Conservation (phyloP, 2,329 filamentous ascomycete genomes). For the Talaromyces sp. region DNA sequence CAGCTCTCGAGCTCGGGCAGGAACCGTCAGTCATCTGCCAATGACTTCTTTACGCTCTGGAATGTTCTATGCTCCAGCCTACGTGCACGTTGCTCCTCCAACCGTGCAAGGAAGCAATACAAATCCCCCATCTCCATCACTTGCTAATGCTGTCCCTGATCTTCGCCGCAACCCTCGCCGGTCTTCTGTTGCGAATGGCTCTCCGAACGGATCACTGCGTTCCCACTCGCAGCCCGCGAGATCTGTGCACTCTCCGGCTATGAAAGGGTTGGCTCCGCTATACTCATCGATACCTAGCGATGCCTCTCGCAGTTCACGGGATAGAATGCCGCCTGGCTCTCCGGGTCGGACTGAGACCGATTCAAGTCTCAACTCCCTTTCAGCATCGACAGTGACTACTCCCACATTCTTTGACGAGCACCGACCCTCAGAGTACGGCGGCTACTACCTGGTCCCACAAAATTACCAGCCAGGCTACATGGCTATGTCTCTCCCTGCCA, state of each 20-base stretch:
- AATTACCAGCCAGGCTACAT: constrained; percentile 38
- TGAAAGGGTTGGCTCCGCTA: constrained; percentile 29
- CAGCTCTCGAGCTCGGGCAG: constrained; percentile 32
- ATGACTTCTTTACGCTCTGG: constrained; percentile 30
- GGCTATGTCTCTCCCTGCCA: constrained; percentile 33
- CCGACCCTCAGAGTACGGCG: constrained; percentile 40
- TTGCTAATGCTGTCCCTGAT: constrained; percentile 37
- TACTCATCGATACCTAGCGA: constrained; percentile 30
- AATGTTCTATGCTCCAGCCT: constrained; percentile 32
- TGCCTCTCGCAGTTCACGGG: constrained; percentile 26
- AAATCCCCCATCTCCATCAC: constrained; percentile 44
- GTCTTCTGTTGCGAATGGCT: constrained; percentile 40
- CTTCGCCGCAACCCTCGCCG: constrained; percentile 42
- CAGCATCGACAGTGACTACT: constrained; percentile 20
- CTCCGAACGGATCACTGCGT: constrained; percentile 38
- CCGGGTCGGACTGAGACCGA: constrained; percentile 33
- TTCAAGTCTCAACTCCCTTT: constrained; percentile 11
- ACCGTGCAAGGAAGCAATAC: constrained; percentile 37
- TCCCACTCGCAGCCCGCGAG: constrained; percentile 50
- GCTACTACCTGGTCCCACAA: constrained; percentile 44
- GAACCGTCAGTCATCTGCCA: constrained; percentile 34
- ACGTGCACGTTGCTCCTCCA: constrained; percentile 34
- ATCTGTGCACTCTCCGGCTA: constrained; percentile 32
- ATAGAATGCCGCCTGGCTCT: constrained; percentile 29
- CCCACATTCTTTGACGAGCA: constrained; percentile 34